A percentile compares a stretch with the other conserved stretches of the same genome.
Evolutionary conservation across 192 early-diverging fungal genomes (phyloP).

Genomic region (Tieghemiomyces parasiticus): DNA sequence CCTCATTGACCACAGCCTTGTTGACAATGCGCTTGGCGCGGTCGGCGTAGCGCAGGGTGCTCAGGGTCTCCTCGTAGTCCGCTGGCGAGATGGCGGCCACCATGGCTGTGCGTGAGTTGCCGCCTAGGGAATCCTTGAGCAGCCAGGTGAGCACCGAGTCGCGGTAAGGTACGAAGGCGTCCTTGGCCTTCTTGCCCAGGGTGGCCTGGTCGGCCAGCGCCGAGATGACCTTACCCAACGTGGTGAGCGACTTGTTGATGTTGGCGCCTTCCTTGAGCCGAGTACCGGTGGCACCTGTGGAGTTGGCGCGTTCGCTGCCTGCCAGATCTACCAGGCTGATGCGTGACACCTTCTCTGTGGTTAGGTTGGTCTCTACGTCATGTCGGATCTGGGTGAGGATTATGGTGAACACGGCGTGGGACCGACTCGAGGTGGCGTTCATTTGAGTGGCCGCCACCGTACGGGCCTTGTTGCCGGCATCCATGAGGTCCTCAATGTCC

Average conservation of each 20-base stretch:
- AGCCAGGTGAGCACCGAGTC: conserved; percentile 83
- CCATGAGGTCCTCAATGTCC: conserved; percentile 60
- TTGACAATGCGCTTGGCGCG: conserved; percentile 86
- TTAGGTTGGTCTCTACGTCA: conserved; percentile 31
- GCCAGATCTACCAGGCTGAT: conserved; percentile 83
- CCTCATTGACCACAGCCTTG: conserved; percentile 82
- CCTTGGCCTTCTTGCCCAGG: conserved; percentile 22
- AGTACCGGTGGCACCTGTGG: conserved; percentile 69
- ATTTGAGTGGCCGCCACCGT: conserved; percentile 89
- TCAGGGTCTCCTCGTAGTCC: conserved; percentile 59
- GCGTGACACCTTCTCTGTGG: conserved; percentile 61
- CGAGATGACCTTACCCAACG: conserved; percentile 88
- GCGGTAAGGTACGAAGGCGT: conserved; percentile 70
- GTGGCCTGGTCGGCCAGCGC: conserved; percentile 60
- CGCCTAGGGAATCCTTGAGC: conserved; percentile 68
- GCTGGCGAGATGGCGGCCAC: conserved; percentile 68
- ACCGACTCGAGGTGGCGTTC: conserved; percentile 83
- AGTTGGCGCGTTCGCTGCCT: conserved; percentile 79
- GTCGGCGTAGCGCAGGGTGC: conserved; percentile 80
- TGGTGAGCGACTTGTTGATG: conserved; percentile 87
- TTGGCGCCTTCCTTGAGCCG: conserved; percentile 85
- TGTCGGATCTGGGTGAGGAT: conserved; percentile 49
- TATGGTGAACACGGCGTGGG: conserved; percentile 74
- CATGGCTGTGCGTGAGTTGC: conserved; percentile 72
- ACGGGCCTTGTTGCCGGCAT: conserved; percentile 61